Evolutionary conservation across 768 basidiomycete genomes (phyloP).

Genomic region (Xerocomellus intermedius): DNA sequence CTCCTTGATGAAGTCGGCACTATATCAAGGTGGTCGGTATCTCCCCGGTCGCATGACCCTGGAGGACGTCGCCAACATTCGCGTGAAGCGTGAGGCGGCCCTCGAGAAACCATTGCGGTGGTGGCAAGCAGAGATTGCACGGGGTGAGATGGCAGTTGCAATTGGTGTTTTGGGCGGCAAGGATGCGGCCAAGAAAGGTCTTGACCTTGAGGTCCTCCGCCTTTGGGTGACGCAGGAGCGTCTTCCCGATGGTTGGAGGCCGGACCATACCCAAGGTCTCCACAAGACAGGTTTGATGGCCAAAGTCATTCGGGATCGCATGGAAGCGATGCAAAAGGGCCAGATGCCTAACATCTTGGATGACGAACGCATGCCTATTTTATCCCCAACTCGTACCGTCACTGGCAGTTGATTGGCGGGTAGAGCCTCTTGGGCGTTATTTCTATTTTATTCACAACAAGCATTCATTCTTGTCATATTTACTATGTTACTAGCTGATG

Average conservation of each 20-base stretch:
- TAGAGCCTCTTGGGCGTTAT: not conserved
- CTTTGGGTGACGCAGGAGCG: constrained; percentile 55
- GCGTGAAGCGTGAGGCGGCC: constrained; percentile 48
- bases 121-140: constrained; percentile 57
- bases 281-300: constrained; percentile 25
- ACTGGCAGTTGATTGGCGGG: not conserved
- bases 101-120: constrained; percentile 36
- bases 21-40: constrained; percentile 35
- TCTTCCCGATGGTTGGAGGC: constrained; percentile 43
- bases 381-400: not conserved
- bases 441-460: not conserved
- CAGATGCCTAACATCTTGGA: constrained; percentile 21
- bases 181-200: constrained; percentile 38
- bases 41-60: constrained; percentile 29
- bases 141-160: constrained; percentile 66
- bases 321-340: constrained; percentile 20
- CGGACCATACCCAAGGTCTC: constrained; percentile 34
- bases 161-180: constrained; percentile 46
- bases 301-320: constrained; percentile 28
- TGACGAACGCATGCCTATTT: not conserved
- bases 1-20: constrained; percentile 39
- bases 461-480: not conserved
- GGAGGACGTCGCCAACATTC: constrained; percentile 44
- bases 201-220: constrained; percentile 46
- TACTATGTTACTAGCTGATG: not conserved